These are phyloP conservation scores for Thamnidium elegans DNA, from an alignment of 192 early-diverging fungal genomes.

Conservation along the genomic window DNA sequence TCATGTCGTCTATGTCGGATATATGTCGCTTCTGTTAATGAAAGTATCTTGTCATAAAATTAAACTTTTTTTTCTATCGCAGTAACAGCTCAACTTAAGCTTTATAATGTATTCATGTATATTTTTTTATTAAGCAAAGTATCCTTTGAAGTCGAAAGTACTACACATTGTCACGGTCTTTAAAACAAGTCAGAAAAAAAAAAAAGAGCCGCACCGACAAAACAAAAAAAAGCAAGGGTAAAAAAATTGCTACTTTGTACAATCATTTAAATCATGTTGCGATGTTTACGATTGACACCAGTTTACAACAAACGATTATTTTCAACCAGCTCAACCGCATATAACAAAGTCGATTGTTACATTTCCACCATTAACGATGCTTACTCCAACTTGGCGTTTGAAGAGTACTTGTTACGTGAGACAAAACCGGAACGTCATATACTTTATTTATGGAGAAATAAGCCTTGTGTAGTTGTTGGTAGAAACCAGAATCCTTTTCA, in stretches of 20 bases:
- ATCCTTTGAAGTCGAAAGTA: too few relatives aligned
- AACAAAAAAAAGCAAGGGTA: not conserved
- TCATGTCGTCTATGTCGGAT: too few relatives aligned
- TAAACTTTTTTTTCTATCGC: too few relatives aligned
- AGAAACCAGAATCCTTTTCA: constrained; percentile 99
- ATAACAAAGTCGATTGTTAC: constrained; percentile 49
- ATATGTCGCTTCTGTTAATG: too few relatives aligned
- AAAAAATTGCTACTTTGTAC: not conserved
- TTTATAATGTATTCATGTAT: too few relatives aligned
- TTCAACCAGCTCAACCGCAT: not conserved
- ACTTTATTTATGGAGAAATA: constrained; percentile 89
- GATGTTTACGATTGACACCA: not conserved
- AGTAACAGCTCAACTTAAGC: too few relatives aligned
- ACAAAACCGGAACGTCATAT: constrained; percentile 63
- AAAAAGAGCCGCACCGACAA: not conserved
- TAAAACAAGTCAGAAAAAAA: too few relatives aligned
- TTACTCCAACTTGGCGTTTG: constrained; percentile 81
- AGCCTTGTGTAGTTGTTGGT: constrained; percentile 86
- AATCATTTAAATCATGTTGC: not conserved
- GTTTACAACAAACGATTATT: not conserved
- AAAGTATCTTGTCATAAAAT: too few relatives aligned
- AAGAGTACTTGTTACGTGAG: constrained; percentile 84
- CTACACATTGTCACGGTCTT: too few relatives aligned
- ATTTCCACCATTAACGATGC: constrained; percentile 69
- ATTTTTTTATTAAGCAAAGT: too few relatives aligned